Evolutionary conservation across 202 grass and related monocot genomes (phyloP).

Genomic region (Hordeum pubiflorum): DNA sequence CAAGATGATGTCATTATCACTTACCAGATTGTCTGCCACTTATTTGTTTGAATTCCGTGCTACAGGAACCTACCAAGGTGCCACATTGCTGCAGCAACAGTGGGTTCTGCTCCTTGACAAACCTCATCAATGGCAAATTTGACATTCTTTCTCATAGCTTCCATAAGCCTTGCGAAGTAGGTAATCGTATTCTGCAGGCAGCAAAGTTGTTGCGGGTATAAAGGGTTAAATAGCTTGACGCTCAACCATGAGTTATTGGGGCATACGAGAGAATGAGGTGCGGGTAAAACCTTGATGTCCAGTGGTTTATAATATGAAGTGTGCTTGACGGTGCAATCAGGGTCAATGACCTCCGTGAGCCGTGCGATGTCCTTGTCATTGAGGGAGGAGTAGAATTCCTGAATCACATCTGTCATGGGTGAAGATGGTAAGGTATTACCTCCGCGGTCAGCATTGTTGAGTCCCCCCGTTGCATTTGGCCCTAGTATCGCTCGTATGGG

Average conservation of each 20-base stretch:
- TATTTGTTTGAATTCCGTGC: constrained; percentile 8
- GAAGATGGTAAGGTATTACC: constrained; percentile 29
- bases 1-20: constrained; percentile 2
- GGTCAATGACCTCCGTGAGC: constrained; percentile 45
- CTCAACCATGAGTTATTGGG: constrained; percentile 4
- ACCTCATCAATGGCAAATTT: constrained; percentile 56
- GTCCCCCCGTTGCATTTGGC: constrained; percentile 9
- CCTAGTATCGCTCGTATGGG: constrained; percentile 7
- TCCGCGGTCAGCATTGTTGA: constrained; percentile 12
- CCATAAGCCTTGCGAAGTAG: constrained; percentile 54
- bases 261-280: constrained; percentile 7
- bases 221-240: not conserved
- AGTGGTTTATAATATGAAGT: constrained; percentile 52
- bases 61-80: constrained; percentile 60
- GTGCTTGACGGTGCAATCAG: constrained; percentile 56
- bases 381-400: constrained; percentile 56
- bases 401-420: constrained; percentile 29
- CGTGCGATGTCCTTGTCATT: constrained; percentile 54
- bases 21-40: not conserved
- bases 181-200: constrained; percentile 37
- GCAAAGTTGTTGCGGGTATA: not conserved
- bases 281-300: constrained; percentile 47
- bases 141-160: constrained; percentile 63
- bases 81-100: constrained; percentile 51
- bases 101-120: constrained; percentile 40